Percentiles rank a stretch among this genome's conserved stretches.
These are phyloP conservation scores for Powellomyces hirtus DNA, from an alignment of 192 early-diverging fungal species.

Conservation along the genomic window DNA sequence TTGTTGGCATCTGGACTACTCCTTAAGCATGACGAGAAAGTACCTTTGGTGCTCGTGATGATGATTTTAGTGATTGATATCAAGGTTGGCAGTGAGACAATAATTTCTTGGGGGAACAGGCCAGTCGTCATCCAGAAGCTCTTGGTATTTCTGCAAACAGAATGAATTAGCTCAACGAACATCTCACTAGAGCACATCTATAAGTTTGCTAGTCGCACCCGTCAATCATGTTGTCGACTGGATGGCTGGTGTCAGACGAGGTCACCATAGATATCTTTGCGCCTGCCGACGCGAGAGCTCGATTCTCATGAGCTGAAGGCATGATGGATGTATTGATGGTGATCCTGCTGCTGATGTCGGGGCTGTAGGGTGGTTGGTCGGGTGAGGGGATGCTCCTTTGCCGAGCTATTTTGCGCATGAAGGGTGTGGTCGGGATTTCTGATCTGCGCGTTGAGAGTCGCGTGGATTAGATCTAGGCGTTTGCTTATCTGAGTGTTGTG, in stretches of 20 bases:
- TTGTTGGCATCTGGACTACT: not conserved
- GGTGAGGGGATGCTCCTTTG: too few species aligned
- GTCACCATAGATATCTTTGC: slow-evolving; percentile 20
- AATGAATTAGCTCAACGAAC: not conserved
- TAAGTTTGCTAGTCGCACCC: not conserved
- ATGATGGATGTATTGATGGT: too few species aligned
- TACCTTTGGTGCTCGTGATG: slow-evolving; percentile 25
- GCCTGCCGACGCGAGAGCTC: slow-evolving; percentile 16
- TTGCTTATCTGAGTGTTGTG: too few species aligned
- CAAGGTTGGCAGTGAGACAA: slow-evolving; percentile 19
- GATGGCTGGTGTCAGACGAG: slow-evolving; percentile 12
- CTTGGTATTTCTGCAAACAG: slow-evolving; percentile 17
- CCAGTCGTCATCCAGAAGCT: slow-evolving; percentile 43
- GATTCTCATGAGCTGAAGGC: slow-evolving; percentile 17
- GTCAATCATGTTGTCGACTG: slow-evolving; percentile 28
- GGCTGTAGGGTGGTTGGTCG: too few species aligned
- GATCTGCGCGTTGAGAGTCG: too few species aligned
- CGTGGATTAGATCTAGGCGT: too few species aligned
- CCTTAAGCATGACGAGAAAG: too few species aligned
- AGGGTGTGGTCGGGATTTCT: too few species aligned
- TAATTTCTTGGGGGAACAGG: slow-evolving; percentile 38
- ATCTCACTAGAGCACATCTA: not conserved
- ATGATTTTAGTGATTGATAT: slow-evolving; percentile 18
- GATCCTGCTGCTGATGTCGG: too few species aligned
- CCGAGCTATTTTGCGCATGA: too few species aligned